phyloP scores from a whole-genome alignment of 2,329 filamentous ascomycete species.

The Colletotrichum lini region DNA sequence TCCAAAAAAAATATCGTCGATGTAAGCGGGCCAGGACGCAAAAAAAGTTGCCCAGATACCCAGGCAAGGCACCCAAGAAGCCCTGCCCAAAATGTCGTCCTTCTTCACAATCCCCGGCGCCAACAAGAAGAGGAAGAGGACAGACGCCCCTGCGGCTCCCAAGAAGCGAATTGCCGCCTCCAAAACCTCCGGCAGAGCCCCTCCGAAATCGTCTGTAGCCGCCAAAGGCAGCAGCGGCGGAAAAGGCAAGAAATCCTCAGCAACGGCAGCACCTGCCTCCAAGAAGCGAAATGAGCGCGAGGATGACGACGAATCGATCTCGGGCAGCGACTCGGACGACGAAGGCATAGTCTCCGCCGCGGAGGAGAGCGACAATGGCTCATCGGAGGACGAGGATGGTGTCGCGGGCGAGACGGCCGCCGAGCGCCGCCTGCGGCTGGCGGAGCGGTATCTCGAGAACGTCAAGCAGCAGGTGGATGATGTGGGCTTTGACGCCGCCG shows the following conservation, averaged over 20 bases:
- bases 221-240: conserved; percentile 34
- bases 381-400: conserved; percentile 66
- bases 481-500: conserved; percentile 91
- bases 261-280: conserved; percentile 50
- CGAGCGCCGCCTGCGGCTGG: conserved; percentile 87
- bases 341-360: conserved; percentile 60
- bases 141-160: conserved; percentile 65
- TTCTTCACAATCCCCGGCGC: conserved; percentile 94
- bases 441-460: conserved; percentile 94
- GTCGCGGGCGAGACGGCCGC: conserved; percentile 88
- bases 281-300: conserved; percentile 67
- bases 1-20: conserved; percentile 44
- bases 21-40: conserved; percentile 47
- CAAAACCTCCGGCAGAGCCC: conserved; percentile 58
- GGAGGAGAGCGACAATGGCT: conserved; percentile 62
- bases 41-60: conserved; percentile 43
- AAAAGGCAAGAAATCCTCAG: conserved; percentile 28
- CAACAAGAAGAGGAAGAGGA: conserved; percentile 91
- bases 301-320: conserved; percentile 77
- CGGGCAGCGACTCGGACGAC: conserved; percentile 83
- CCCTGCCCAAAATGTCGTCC: conserved; percentile 79
- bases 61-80: conserved; percentile 38
- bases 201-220: conserved; percentile 56
- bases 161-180: conserved; percentile 72
- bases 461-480: conserved; percentile 87